These are phyloP conservation scores for Saturnispora serradocipensis DNA, from an alignment of 805 yeast genomes.

Conservation along the genomic window DNA sequence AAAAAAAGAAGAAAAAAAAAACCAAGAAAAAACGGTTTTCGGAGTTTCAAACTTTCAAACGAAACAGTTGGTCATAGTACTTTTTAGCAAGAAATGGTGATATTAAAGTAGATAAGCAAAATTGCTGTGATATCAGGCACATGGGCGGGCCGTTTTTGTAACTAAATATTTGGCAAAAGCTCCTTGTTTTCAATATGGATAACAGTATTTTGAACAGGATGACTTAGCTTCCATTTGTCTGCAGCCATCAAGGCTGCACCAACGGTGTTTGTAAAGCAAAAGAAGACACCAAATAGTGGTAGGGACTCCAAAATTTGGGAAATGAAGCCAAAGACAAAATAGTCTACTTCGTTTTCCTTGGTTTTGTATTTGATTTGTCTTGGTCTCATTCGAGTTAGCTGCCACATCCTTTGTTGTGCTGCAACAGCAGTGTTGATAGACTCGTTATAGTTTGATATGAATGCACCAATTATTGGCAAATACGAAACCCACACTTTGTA, in stretches of 20 bases:
- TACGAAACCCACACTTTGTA: constrained; percentile 15
- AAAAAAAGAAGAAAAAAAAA: neutral
- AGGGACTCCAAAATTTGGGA: constrained; percentile 43
- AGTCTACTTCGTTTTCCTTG: constrained; percentile 30
- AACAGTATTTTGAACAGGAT: neutral
- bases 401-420: constrained; percentile 18
- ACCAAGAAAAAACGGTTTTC: neutral
- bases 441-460: constrained; percentile 13
- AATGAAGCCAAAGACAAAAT: constrained; percentile 42
- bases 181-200: neutral
- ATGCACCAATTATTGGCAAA: constrained; percentile 22
- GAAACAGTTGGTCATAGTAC: neutral
- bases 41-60: neutral
- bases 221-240: constrained; percentile 9
- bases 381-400: constrained; percentile 18
- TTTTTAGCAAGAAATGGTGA: neutral
- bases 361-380: constrained; percentile 21
- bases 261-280: constrained; percentile 49
- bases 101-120: neutral
- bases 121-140: neutral
- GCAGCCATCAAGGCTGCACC: constrained; percentile 60
- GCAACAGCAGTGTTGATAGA: constrained; percentile 14
- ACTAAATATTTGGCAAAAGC: neutral
- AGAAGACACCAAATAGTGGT: constrained; percentile 36
- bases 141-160: neutral